phyloP scores from a whole-genome alignment of 2,329 filamentous ascomycete species.

The Talaromyces sp. region DNA sequence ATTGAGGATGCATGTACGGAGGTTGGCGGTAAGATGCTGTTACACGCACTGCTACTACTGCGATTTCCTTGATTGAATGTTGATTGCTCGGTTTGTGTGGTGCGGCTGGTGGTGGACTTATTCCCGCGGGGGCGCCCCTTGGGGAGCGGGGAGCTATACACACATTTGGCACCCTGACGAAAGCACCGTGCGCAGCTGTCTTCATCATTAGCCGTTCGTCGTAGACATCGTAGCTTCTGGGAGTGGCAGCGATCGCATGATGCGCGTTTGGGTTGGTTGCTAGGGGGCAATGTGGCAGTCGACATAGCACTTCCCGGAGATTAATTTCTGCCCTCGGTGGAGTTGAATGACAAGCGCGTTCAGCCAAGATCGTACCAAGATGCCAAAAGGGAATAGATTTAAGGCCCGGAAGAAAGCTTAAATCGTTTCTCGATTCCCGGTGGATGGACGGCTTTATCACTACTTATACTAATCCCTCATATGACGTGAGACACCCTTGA shows the following conservation, averaged over 20 bases:
- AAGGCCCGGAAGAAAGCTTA: neutral
- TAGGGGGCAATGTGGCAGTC: neutral
- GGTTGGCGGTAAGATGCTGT: neutral
- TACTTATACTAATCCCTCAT: neutral
- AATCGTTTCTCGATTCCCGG: neutral
- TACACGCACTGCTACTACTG: neutral
- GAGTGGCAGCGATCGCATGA: slow-evolving; percentile 1
- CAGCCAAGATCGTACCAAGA: neutral
- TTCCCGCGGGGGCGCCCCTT: neutral
- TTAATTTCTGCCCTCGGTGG: neutral
- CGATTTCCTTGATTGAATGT: neutral
- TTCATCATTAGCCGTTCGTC: neutral
- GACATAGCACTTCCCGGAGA: neutral
- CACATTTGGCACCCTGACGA: neutral
- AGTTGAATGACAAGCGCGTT: neutral
- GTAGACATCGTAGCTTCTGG: neutral
- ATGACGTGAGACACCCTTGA: neutral
- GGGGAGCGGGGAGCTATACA: neutral
- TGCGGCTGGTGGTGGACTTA: neutral
- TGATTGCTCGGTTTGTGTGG: neutral
- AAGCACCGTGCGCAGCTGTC: neutral
- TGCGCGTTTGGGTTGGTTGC: neutral
- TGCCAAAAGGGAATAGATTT: neutral
- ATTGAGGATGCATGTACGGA: neutral
- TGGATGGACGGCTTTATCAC: neutral